Conservation (phyloP, 495 filamentous ascomycete genomes). For the Gamarada debralockiae region DNA sequence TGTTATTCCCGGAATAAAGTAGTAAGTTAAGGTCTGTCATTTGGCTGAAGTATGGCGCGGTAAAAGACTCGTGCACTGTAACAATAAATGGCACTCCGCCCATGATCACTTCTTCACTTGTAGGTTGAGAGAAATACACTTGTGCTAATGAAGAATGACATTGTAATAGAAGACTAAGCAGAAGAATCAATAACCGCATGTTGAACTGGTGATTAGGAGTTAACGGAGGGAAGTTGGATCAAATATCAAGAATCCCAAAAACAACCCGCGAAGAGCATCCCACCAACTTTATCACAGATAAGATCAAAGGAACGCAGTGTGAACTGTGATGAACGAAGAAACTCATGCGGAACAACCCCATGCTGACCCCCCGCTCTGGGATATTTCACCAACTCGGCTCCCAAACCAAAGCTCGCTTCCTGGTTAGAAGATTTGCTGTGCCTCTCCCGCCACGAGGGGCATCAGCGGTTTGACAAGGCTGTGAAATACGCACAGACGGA, state of each 20-base stretch:
- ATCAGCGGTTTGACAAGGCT: too few relatives aligned
- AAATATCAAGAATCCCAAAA: neutral
- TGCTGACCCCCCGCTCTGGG: too few relatives aligned
- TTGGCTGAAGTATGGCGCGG: slow-evolving; percentile 12
- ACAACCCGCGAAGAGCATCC: neutral
- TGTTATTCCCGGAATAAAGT: slow-evolving; percentile 6
- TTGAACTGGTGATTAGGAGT: neutral
- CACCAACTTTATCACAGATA: too few relatives aligned
- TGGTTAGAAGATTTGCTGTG: too few relatives aligned
- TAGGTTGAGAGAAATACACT: slow-evolving; percentile 11
- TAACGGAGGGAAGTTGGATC: neutral
- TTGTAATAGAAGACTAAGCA: slow-evolving; percentile 1
- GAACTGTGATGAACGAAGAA: too few relatives aligned
- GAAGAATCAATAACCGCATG: neutral
- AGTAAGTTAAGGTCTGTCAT: slow-evolving; percentile 8
- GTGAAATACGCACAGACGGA: too few relatives aligned
- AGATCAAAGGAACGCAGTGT: too few relatives aligned
- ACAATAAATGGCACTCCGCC: slow-evolving; percentile 9
- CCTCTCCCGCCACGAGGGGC: too few relatives aligned
- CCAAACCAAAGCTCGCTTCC: too few relatives aligned
- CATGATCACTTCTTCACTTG: slow-evolving; percentile 1
- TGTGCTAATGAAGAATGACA: slow-evolving; percentile 2
- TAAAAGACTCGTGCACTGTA: neutral
- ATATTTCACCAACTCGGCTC: too few relatives aligned
- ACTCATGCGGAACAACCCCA: too few relatives aligned